phyloP scores from a whole-genome alignment of 164 flowering plant species.

The Chimonanthus praecox region DNA sequence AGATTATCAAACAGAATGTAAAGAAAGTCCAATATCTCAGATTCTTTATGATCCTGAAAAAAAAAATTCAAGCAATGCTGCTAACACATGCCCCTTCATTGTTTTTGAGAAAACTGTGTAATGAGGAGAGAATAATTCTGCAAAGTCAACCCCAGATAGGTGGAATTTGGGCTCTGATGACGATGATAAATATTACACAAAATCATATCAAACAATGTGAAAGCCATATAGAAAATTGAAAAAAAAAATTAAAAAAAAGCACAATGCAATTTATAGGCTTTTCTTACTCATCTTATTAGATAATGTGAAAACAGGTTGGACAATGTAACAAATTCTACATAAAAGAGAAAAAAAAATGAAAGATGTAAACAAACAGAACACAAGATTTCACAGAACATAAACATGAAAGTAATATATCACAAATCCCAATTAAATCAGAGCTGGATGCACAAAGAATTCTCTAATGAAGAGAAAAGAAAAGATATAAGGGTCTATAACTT shows the following conservation, averaged over 20 bases:
- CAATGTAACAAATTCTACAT: not conserved
- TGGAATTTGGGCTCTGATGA: no score
- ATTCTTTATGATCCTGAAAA: not conserved
- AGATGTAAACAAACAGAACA: not conserved
- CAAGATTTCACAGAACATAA: not conserved
- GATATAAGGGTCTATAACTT: not conserved
- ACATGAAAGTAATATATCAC: not conserved
- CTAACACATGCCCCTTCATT: not conserved
- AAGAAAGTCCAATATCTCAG: not conserved
- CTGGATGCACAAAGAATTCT: not conserved
- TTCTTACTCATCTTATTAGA: not conserved
- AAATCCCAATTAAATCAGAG: not conserved
- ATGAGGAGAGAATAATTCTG: not conserved
- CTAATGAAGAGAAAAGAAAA: not conserved
- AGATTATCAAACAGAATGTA: not conserved
- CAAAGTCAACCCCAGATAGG: not conserved
- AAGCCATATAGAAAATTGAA: no score
- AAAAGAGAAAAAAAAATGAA: not conserved
- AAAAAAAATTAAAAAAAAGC: no score
- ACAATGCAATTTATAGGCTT: not conserved
- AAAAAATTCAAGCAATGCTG: no score
- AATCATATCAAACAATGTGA: no score
- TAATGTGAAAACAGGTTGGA: not conserved
- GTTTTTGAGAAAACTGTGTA: not conserved
- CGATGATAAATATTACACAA: no score